These are phyloP conservation scores for Penicillium olsonii DNA, from an alignment of 2,329 filamentous ascomycete species.

Conservation along the genomic window DNA sequence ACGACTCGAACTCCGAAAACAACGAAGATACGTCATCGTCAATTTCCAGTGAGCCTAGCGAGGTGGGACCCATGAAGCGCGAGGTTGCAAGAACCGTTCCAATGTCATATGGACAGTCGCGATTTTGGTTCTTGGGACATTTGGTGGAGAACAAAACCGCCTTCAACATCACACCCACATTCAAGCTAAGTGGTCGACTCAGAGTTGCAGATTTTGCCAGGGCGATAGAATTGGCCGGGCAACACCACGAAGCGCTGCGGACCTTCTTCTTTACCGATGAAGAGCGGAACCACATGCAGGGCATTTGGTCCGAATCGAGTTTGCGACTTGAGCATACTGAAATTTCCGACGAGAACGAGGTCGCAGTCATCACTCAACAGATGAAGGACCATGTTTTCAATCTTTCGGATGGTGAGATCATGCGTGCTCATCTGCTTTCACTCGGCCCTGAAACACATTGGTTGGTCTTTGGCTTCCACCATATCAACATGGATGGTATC, in stretches of 20 bases:
- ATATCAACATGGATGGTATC: slow-evolving; percentile 54
- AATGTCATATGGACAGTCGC: slow-evolving; percentile 45
- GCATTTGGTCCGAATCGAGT: slow-evolving; percentile 25
- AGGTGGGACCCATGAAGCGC: background rate
- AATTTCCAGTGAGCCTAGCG: slow-evolving; percentile 6
- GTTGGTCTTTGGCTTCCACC: slow-evolving; percentile 50
- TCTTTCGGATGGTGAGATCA: slow-evolving; percentile 37
- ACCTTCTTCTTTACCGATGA: slow-evolving; percentile 31
- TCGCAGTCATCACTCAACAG: slow-evolving; percentile 20
- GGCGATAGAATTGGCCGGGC: slow-evolving; percentile 35
- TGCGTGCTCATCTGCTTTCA: slow-evolving; percentile 20
- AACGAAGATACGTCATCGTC: slow-evolving; percentile 15
- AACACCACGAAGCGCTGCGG: slow-evolving; percentile 36
- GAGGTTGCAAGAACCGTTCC: slow-evolving; percentile 9
- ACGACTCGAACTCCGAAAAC: slow-evolving; percentile 17
- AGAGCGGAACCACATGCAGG: slow-evolving; percentile 16
- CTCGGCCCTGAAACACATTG: slow-evolving; percentile 32
- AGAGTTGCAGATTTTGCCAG: slow-evolving; percentile 29
- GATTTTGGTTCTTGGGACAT: slow-evolving; percentile 42
- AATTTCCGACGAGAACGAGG: slow-evolving; percentile 18
- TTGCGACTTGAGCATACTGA: slow-evolving; percentile 29
- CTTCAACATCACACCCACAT: slow-evolving; percentile 42
- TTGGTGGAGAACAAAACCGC: slow-evolving; percentile 38
- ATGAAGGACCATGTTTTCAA: slow-evolving; percentile 39
- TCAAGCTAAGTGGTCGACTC: slow-evolving; percentile 37